These are phyloP conservation scores for Lactuca sativa DNA, from an alignment of 129 eudicot genomes.

Conservation along the genomic window DNA sequence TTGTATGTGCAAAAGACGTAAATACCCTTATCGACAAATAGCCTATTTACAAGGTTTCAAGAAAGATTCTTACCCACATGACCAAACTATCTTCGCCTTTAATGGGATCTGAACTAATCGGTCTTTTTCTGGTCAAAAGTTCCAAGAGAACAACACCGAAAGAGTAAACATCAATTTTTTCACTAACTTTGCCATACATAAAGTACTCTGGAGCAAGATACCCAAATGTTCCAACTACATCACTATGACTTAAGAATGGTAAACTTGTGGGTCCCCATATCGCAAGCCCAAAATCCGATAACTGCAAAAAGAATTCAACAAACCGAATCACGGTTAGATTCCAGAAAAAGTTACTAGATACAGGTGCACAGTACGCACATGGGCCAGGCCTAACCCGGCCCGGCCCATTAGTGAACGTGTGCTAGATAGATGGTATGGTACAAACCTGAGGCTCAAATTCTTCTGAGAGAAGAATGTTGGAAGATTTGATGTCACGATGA, in stretches of 20 bases:
- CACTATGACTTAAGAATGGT: constrained; percentile 58
- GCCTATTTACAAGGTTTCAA: neutral
- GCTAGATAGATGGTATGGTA: too few relatives aligned
- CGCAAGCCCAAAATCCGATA: constrained; percentile 93
- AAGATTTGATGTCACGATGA: constrained; percentile 90
- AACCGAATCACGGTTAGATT: neutral
- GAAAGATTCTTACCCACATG: constrained; percentile 79
- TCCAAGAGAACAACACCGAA: constrained; percentile 95
- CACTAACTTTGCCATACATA: constrained; percentile 97
- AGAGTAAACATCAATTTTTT: constrained; percentile 89
- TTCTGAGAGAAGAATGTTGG: constrained; percentile 84
- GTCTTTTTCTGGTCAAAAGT: constrained; percentile 70
- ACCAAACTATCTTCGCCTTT: constrained; percentile 92
- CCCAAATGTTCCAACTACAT: constrained; percentile 96
- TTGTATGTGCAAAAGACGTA: too few relatives aligned
- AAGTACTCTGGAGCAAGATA: constrained; percentile 98
- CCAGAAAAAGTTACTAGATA: constrained; percentile 4
- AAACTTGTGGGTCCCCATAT: constrained; percentile 77
- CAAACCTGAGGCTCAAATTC: constrained; percentile 79
- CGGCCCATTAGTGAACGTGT: neutral
- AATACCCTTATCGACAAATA: too few relatives aligned
- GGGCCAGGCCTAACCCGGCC: neutral
- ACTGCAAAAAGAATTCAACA: constrained; percentile 34
- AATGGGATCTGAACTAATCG: constrained; percentile 62
- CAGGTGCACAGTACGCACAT: too few relatives aligned